These are phyloP conservation scores for Magnaporthales sp. DNA, from an alignment of 2,329 filamentous ascomycete genomes.

Conservation along the genomic window DNA sequence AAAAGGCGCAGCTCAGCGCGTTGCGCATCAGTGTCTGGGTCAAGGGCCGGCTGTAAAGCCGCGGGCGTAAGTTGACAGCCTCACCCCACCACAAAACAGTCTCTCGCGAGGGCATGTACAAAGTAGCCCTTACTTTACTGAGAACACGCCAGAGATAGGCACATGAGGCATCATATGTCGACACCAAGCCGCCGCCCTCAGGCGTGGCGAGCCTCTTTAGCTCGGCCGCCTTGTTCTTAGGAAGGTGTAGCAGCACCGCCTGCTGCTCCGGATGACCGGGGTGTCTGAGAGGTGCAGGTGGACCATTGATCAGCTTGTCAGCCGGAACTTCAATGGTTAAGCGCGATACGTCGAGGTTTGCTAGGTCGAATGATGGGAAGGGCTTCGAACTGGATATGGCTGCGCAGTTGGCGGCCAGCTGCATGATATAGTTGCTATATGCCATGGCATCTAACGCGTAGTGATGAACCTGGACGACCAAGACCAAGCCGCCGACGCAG, in stretches of 20 bases:
- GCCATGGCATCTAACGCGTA: no score
- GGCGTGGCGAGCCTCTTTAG: no score
- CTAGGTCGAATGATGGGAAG: no score
- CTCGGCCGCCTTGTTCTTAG: slow-evolving; percentile 32
- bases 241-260: slow-evolving; percentile 26
- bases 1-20: slow-evolving; percentile 18
- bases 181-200: no score
- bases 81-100: slow-evolving; percentile 22
- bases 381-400: background rate
- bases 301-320: no score
- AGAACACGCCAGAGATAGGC: slow-evolving; percentile 29
- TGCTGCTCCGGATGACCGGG: background rate
- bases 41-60: slow-evolving; percentile 21
- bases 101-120: slow-evolving; percentile 20
- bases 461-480: no score
- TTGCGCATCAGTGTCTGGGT: slow-evolving; percentile 24
- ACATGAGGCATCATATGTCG: no score
- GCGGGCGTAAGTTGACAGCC: slow-evolving; percentile 26
- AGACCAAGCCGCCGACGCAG: no score
- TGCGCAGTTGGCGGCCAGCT: background rate
- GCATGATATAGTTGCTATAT: no score
- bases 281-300: no score
- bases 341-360: no score
- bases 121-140: slow-evolving; percentile 19
- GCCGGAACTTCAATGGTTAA: no score